Conservation (phyloP, 257 asterid species). For the Ligustrum vulgare region DNA sequence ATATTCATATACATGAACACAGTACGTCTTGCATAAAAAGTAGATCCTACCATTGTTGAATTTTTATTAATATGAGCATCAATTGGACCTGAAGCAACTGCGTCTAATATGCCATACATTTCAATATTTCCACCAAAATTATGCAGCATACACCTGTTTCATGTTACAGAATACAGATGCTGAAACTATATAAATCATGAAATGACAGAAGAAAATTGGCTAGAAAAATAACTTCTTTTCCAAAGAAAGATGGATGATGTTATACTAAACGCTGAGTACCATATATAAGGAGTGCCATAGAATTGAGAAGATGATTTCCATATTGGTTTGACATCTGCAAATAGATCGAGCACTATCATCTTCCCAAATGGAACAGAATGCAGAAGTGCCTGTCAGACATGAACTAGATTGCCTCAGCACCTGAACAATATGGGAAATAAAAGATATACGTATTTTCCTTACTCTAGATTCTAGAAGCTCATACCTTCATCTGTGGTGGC, state of each 20-base stretch:
- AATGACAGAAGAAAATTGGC: constrained; percentile 4
- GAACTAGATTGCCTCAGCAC: constrained; percentile 16
- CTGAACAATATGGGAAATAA: background rate
- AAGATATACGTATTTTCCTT: constrained; percentile 16
- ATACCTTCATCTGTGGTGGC: constrained; percentile 96
- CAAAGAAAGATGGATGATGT: constrained; percentile 12
- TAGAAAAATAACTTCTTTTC: constrained; percentile 3
- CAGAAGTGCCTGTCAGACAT: constrained; percentile 78
- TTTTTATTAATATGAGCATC: constrained; percentile 79
- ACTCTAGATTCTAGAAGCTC: constrained; percentile 10
- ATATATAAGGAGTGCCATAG: constrained; percentile 86
- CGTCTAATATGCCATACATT: constrained; percentile 91
- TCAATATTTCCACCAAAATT: constrained; percentile 98
- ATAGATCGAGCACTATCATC: constrained; percentile 98
- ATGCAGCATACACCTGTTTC: constrained; percentile 95
- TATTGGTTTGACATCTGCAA: constrained; percentile 94
- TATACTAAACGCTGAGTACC: constrained; percentile 48
- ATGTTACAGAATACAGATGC: constrained; percentile 11
- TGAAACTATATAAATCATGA: constrained; percentile 10
- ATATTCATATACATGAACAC: constrained; percentile 1
- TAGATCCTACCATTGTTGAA: constrained; percentile 76
- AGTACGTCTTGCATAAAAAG: background rate
- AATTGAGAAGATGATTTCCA: constrained; percentile 93
- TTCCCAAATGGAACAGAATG: constrained; percentile 98
- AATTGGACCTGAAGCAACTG: constrained; percentile 92